These are phyloP conservation scores for Euphorbia tirucalli DNA, from an alignment of 345 rosid genomes.

Conservation along the genomic window DNA sequence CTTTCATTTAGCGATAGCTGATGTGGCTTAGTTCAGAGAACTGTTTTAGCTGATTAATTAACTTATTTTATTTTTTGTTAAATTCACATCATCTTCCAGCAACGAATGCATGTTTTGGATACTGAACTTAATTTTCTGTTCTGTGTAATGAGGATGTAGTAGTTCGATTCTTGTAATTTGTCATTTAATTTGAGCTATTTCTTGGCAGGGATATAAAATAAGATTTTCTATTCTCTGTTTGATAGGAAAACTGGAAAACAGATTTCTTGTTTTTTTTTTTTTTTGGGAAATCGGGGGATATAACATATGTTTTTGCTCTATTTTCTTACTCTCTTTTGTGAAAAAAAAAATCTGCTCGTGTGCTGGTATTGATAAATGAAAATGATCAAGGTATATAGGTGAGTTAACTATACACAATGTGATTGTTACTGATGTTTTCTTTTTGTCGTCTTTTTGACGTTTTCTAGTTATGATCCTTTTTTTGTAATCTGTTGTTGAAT, in stretches of 20 bases:
- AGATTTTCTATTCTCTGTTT: not conserved
- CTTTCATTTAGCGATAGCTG: conserved; percentile 1
- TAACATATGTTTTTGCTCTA: no score
- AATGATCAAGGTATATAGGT: no score
- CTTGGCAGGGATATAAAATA: not conserved
- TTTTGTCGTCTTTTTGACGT: not conserved
- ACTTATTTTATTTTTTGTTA: not conserved
- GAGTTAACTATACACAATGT: no score
- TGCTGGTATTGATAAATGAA: no score
- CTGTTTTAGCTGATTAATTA: not conserved
- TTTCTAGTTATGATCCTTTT: not conserved
- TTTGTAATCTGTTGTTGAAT: not conserved
- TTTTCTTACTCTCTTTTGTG: no score
- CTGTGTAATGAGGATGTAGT: no score
- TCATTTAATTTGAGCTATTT: not conserved
- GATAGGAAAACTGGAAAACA: not conserved
- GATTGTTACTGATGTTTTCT: no score
- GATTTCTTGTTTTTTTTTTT: no score
- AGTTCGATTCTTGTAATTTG: no score
- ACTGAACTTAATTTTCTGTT: not conserved
- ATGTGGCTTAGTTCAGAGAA: not conserved
- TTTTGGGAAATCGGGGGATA: no score
- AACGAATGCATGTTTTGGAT: not conserved
- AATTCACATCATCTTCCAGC: not conserved
- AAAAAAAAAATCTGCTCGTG: no score